These are phyloP conservation scores for Exophiala mesophila DNA, from an alignment of 2,329 filamentous ascomycete species.

Conservation along the genomic window DNA sequence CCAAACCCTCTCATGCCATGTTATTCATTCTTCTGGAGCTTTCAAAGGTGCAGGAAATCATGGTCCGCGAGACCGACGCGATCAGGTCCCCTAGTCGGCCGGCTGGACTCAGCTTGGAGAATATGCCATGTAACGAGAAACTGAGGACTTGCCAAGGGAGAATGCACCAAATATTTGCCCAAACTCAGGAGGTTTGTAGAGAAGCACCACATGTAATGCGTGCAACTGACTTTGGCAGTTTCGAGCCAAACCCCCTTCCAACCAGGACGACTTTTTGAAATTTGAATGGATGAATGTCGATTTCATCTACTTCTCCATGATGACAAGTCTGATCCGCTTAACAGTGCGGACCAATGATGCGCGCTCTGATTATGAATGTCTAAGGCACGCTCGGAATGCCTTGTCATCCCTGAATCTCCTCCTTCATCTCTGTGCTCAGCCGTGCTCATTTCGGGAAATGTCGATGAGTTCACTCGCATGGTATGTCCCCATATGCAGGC, in stretches of 20 bases:
- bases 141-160: slow-evolving; percentile 1
- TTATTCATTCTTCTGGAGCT: slow-evolving; percentile 1
- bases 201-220: background rate
- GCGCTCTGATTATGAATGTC: slow-evolving; percentile 1
- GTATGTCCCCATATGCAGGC: background rate
- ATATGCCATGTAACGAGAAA: slow-evolving; percentile 1
- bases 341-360: background rate
- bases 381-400: slow-evolving; percentile 1
- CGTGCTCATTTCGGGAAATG: slow-evolving; percentile 3
- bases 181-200: slow-evolving; percentile 1
- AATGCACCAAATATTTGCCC: slow-evolving; percentile 2
- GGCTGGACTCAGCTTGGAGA: background rate
- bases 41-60: slow-evolving; percentile 1
- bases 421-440: background rate
- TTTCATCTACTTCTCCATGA: slow-evolving; percentile 3
- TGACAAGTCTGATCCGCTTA: slow-evolving; percentile 1
- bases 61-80: slow-evolving; percentile 3
- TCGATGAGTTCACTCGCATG: slow-evolving; percentile 2
- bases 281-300: slow-evolving; percentile 5
- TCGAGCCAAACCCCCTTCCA: slow-evolving; percentile 3
- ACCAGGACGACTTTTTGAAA: slow-evolving; percentile 1
- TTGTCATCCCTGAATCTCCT: slow-evolving; percentile 5
- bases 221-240: background rate
- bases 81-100: background rate
- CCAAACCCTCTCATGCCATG: slow-evolving; percentile 3